Evolutionary conservation across 768 basidiomycete species (phyloP), one percentile per base, ranked within the genome.

Genomic region (Collybia sordida): DNA sequence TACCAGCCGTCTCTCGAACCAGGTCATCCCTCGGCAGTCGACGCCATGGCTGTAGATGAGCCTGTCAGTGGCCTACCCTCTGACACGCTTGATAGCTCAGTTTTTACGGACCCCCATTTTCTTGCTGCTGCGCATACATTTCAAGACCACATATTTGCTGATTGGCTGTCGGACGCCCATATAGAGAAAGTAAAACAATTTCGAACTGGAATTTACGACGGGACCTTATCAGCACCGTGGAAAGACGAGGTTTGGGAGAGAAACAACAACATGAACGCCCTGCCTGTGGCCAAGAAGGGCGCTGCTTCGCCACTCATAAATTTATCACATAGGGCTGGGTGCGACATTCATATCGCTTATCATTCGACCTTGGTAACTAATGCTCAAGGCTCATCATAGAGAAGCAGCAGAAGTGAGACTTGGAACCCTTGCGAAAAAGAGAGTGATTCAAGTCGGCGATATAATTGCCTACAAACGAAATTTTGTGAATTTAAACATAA

Each of bases 161-260:
- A 74, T 42, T 83, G 78, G 77, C 65, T 79, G 42, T 72, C 75
- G 1, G 67, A 72, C 27, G 57, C 71, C 1, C 78, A 82, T 46
- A 45, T 48, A 11, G 69, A 68, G 27, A 72, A 73, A 47, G 68
- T 82, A 8, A 52, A 59, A 21, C 63, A 70, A 52, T 83, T 75
- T 59, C 51, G 71, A 38, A 64, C 67, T 14, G 80, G 77, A 15
- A 68, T 82, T 18, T 53, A 55, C 2, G 59, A 68, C 12, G 82
- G 82, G 1, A 72, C 66, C 6, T 47, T 81, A 27, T 74, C 80
- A 24, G 82, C 76, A 11, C 72, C 79, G 34, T 84, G 82, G 81
- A 86, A 86, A 58, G 83, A 86, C 57, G 79, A 84, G 27, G 73
- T 70, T 27, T 86, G 83, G 83, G 73, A 74, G 42, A 64, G 62